Evolutionary conservation across 2,329 filamentous ascomycete genomes (phyloP), one percentile per base, ranked within the genome.

Genomic region (Graphilbum sp.): DNA sequence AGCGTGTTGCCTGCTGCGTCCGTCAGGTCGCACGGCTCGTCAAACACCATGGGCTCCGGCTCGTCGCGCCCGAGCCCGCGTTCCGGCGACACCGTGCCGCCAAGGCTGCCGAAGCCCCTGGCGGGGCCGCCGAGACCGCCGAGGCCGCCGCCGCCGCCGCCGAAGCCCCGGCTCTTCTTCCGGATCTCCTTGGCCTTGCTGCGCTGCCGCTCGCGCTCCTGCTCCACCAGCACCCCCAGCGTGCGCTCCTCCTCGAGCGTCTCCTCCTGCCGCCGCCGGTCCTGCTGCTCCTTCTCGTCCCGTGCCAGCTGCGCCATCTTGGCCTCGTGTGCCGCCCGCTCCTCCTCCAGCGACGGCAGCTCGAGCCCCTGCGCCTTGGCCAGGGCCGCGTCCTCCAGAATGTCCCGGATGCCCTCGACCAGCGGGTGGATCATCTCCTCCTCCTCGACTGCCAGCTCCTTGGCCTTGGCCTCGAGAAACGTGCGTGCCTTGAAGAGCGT

Each of bases 341-440:
- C 87, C 49, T 92, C 85, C 50, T 93, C 85, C 7, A 96, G 64
- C 24, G 85, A 94, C 2, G 85, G 86, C 15, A 94, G 62, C 43
- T 85, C 72, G 39, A 76, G 72, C 24, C 84, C 81, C 39, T 78
- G 72, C 35, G 80, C 78, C 47, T 81, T 81, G 21, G 77, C 75
- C 46, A 77, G 67, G 2, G 85, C 82, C n/a, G 84, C 84, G 54
- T 92, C 83, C 56, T 95, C 85, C 4, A 96, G 66, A 10, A 88
- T 76, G 34, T 78, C 75, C 9, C 84, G 76, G 35, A 82, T 72
- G 3, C 71, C 73, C 44, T 73, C 70, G 10, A 87, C 62, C 24
- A 92, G 66, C 39, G 73, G 67, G 50, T 78, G 67, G 30, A 77
- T 61, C 66, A 76, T 77, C 42, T 69, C 65, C 44, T 73, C 62